Conservation (phyloP, 345 rosid species). For the Boechera stricta region DNA sequence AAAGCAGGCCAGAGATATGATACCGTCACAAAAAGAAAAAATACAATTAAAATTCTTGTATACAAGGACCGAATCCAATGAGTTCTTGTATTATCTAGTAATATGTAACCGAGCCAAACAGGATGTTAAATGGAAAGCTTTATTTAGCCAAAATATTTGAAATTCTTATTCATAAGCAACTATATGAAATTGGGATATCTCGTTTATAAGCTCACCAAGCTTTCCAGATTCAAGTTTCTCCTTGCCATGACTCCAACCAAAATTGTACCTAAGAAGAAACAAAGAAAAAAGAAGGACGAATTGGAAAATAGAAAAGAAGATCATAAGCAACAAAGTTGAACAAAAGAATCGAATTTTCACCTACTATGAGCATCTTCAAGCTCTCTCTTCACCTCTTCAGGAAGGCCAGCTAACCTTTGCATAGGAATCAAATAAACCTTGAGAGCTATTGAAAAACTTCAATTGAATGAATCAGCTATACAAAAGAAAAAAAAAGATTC, state of each 20-base stretch:
- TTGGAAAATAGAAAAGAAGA: not conserved
- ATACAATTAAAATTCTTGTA: constrained; percentile 3
- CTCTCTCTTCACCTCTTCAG: constrained; percentile 76
- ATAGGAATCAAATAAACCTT: constrained; percentile 28
- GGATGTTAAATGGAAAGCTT: not conserved
- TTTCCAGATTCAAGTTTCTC: constrained; percentile 96
- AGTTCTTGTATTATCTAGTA: not conserved
- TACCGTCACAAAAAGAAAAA: not conserved
- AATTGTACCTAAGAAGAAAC: constrained; percentile 64
- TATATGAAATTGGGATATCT: not conserved
- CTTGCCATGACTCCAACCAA: constrained; percentile 98
- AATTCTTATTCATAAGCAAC: not conserved
- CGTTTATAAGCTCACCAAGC: constrained; percentile 58
- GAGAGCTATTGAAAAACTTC: not conserved
- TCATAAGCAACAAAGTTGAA: not conserved
- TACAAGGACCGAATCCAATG: not conserved
- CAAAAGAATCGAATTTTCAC: constrained; percentile 44
- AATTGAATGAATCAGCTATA: not conserved
- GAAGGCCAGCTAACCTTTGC: constrained; percentile 78
- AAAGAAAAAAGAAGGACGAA: not conserved
- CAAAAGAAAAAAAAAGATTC: not conserved
- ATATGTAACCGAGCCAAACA: not conserved
- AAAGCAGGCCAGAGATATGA: constrained; percentile 23
- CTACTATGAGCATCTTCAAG: constrained; percentile 90
- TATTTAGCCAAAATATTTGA: not conserved